phyloP scores from a whole-genome alignment of 225 moss, liverwort and hornwort species.

The Ulota crispa region DNA sequence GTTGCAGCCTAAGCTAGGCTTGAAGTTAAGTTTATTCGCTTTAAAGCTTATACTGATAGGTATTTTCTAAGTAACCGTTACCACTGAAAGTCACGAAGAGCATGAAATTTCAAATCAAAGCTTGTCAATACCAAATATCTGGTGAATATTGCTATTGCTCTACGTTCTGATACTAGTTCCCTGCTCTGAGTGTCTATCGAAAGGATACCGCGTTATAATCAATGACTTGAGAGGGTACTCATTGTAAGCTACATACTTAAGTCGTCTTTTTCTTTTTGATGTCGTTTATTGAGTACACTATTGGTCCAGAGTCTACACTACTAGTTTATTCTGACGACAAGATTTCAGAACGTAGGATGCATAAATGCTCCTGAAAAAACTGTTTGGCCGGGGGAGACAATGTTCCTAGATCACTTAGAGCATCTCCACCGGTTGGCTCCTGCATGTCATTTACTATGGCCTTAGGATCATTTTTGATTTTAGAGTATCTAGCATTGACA shows the following conservation, averaged over 20 bases:
- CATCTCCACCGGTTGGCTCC: too few species aligned
- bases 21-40: background rate
- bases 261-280: background rate
- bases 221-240: background rate
- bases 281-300: background rate
- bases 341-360: background rate
- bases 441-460: too few species aligned
- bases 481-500: too few species aligned
- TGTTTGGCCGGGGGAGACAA: background rate
- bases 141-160: background rate
- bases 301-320: background rate
- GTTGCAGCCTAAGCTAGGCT: slow-evolving; percentile 10
- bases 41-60: slow-evolving; percentile 10
- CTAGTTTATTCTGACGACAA: background rate
- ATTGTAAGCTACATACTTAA: background rate
- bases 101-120: slow-evolving; percentile 2
- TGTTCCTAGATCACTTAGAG: background rate
- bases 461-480: too few species aligned
- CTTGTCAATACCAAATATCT: background rate
- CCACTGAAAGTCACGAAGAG: background rate
- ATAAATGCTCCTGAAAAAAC: background rate
- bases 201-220: background rate
- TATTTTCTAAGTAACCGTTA: background rate
- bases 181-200: background rate
- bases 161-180: background rate